phyloP scores from a whole-genome alignment of 2,329 filamentous ascomycete species.

The Fusarium stilboides region DNA sequence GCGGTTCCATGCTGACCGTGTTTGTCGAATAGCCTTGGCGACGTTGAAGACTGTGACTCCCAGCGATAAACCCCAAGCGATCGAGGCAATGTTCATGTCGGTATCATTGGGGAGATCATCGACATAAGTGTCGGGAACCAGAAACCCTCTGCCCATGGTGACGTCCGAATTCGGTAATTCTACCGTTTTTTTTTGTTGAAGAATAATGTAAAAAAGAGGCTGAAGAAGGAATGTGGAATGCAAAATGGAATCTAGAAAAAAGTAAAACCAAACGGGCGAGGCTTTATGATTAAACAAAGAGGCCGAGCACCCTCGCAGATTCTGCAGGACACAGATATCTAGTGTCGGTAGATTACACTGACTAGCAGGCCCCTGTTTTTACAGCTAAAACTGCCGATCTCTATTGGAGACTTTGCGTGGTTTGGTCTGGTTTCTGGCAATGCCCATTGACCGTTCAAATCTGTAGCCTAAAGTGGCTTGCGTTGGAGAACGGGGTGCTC shows the following conservation, averaged over 20 bases:
- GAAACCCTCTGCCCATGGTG: constrained; percentile 44
- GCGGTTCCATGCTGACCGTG: constrained; percentile 31
- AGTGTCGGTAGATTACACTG: constrained; percentile 7
- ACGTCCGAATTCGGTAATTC: not conserved
- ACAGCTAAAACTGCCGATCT: constrained; percentile 22
- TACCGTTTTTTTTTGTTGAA: too few species aligned
- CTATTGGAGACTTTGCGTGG: not conserved
- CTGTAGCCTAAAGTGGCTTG: constrained; percentile 1
- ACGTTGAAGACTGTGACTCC: constrained; percentile 46
- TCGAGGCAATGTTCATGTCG: constrained; percentile 50
- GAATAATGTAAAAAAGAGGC: not conserved
- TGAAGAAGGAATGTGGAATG: constrained; percentile 15
- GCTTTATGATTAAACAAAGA: constrained; percentile 19
- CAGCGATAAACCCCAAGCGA: constrained; percentile 49
- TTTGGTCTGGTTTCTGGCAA: not conserved
- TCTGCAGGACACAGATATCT: constrained; percentile 14
- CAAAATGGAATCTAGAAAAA: not conserved
- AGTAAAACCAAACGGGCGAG: not conserved
- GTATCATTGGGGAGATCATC: constrained; percentile 38
- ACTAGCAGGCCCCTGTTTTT: constrained; percentile 18
- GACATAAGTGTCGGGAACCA: constrained; percentile 43
- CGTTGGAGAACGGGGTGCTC: not conserved
- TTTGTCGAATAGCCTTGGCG: constrained; percentile 44
- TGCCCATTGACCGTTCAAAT: not conserved
- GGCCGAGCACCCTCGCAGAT: not conserved